Evolutionary conservation across 2,329 filamentous ascomycete genomes (phyloP).

Genomic region (Septoria petroselini): DNA sequence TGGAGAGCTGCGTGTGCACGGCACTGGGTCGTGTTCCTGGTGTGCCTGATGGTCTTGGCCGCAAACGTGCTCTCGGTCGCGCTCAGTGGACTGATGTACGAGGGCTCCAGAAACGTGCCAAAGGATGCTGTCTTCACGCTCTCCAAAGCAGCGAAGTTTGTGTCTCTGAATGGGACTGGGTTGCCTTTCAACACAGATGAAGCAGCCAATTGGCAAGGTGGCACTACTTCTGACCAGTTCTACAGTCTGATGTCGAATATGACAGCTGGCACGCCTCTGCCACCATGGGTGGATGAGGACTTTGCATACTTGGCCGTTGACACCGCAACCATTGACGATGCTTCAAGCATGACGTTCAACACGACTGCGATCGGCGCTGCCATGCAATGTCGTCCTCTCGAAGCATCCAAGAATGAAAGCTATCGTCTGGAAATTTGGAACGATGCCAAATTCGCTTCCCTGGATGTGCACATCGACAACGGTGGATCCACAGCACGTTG

Average conservation of each 20-base stretch:
- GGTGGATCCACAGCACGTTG: too few species aligned
- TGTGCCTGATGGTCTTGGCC: constrained; percentile 51
- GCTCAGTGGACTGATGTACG: constrained; percentile 52
- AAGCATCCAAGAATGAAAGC: neutral
- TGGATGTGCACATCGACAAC: too few species aligned
- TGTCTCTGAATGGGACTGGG: constrained; percentile 32
- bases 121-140: too few species aligned
- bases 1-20: constrained; percentile 46
- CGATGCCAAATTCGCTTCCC: too few species aligned
- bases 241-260: constrained; percentile 49
- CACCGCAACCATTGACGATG: constrained; percentile 3
- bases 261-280: constrained; percentile 44
- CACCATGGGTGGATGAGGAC: constrained; percentile 49
- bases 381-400: constrained; percentile 6
- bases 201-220: constrained; percentile 34
- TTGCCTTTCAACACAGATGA: constrained; percentile 20
- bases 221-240: constrained; percentile 40
- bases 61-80: constrained; percentile 55
- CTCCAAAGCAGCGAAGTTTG: constrained; percentile 23
- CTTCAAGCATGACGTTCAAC: too few species aligned
- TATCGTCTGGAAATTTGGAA: neutral
- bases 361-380: too few species aligned
- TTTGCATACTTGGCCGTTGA: constrained; percentile 51
- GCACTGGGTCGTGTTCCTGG: constrained; percentile 48
- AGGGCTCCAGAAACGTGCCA: constrained; percentile 25